Base-by-base conservation (phyloP, 164 flowering plant genomes). In the Echeveria elegans region DNA sequence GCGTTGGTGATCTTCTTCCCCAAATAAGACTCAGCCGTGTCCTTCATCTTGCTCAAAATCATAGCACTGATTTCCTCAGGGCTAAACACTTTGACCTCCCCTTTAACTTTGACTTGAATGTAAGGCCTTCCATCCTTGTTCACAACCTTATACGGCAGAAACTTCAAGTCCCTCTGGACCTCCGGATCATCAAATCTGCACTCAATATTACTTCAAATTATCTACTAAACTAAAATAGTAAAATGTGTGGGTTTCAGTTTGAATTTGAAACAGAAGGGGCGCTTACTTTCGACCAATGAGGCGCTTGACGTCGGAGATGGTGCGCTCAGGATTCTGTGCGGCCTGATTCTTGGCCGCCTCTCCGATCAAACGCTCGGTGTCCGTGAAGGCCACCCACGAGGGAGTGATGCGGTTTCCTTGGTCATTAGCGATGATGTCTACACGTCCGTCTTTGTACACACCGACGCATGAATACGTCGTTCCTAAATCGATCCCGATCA, bases 1-100 rank as follows among this genome's bases (percentile, higher is more conserved):
- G 85, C 85, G 16, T 77, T 72, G 23, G 76, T 78, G 41, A 84
- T 79, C 53, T 74, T 80, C 77, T 77, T 76, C 62, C 84, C 83
- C 50, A 80, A 65, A 68, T 62, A 82, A 0, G 78, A 67, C 48
- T 82, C 85, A 12, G 88, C 84, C 4, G 85, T 82, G 52, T 82
- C 83, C 73, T 79, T 80, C 82, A 82, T 81, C 75, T 84, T 84
- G 26, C 37, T 65, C 73, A 84, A 34, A 23, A 83, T 72, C 85
- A 81, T 81, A 48, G 85, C 84, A 72, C 88, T 84, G 66, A 84
- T 80, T 40, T 84, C 82, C 74, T 82, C 85, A 66, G 88, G 88
- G 68, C 85, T 82, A 69, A 84, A 84, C 63, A 76, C 82, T 69
- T 80, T 84, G 1, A 47, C 65, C 64, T 84, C 87, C 21, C 82